Percentiles rank a stretch among this genome's conserved stretches.
These are phyloP conservation scores for Cladobotryum mycophilum DNA, from an alignment of 2,329 filamentous ascomycete species.

Conservation along the genomic window DNA sequence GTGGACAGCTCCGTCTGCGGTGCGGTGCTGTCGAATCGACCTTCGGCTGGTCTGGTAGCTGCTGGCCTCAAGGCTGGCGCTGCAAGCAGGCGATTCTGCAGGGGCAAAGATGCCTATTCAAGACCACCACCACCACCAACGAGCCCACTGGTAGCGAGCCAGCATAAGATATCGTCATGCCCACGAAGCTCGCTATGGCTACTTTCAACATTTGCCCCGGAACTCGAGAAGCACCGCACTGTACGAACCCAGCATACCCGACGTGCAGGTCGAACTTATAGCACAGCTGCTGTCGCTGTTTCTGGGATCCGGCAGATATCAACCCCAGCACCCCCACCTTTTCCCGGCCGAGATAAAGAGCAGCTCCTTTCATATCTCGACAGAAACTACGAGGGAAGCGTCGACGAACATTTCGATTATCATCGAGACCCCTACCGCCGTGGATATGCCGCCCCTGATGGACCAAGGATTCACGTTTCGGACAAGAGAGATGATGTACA, in stretches of 20 bases:
- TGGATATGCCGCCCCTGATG: slow-evolving; percentile 46
- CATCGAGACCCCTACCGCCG: slow-evolving; percentile 48
- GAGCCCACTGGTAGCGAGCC: slow-evolving; percentile 5
- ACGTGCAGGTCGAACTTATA: slow-evolving; percentile 18
- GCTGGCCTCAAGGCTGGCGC: slow-evolving; percentile 10
- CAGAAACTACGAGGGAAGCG: slow-evolving; percentile 39
- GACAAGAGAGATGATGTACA: slow-evolving; percentile 43
- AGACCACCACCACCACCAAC: slow-evolving; percentile 13
- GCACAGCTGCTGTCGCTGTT: slow-evolving; percentile 20
- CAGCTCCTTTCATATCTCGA: slow-evolving; percentile 50
- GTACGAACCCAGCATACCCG: slow-evolving; percentile 1
- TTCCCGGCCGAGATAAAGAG: slow-evolving; percentile 24
- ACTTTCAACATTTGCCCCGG: slow-evolving; percentile 34
- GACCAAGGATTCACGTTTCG: slow-evolving; percentile 43
- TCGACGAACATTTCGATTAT: slow-evolving; percentile 48
- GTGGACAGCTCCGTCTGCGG: slow-evolving; percentile 55
- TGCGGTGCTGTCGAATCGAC: slow-evolving; percentile 45
- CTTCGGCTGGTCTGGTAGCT: slow-evolving; percentile 25
- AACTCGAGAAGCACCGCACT: slow-evolving; percentile 17
- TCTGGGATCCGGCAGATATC: slow-evolving; percentile 12
- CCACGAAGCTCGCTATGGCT: slow-evolving; percentile 33
- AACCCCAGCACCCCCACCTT: slow-evolving; percentile 10
- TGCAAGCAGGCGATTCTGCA: slow-evolving; percentile 22
- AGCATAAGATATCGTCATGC: slow-evolving; percentile 20
- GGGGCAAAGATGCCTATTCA: slow-evolving; percentile 14